These are phyloP conservation scores for Aspergillus steynii DNA, from an alignment of 495 filamentous ascomycete genomes.

Conservation along the genomic window DNA sequence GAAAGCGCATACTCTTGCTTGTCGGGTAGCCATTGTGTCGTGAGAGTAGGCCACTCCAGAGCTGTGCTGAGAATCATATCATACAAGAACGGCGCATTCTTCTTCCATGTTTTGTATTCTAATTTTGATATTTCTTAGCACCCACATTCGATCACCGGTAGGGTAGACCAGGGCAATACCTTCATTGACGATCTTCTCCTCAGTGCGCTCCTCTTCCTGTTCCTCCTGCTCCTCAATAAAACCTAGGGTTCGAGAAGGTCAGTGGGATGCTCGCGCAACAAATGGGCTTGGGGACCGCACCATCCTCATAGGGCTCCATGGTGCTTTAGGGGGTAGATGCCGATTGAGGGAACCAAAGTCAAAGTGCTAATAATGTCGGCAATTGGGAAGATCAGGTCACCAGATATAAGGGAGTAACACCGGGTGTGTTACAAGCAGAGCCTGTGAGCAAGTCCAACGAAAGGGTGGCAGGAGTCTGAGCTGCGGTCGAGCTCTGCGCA, in stretches of 20 bases:
- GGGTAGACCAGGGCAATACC: conserved; percentile 47
- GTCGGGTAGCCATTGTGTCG: conserved; percentile 97
- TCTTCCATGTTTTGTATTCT: conserved; percentile 99
- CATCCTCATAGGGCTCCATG: conserved; percentile 48
- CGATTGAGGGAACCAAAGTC: neutral
- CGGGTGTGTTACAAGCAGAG: neutral
- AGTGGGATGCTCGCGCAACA: conserved; percentile 17
- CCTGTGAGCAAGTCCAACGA: neutral
- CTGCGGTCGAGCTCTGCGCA: conserved; percentile 10
- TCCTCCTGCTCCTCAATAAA: conserved; percentile 52
- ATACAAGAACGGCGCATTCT: conserved; percentile 97
- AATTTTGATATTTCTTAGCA: conserved; percentile 16
- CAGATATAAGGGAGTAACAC: neutral
- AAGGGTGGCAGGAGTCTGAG: neutral
- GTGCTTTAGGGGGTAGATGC: neutral
- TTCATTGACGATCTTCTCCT: conserved; percentile 91
- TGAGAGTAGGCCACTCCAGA: conserved; percentile 96
- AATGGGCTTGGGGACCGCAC: conserved; percentile 16
- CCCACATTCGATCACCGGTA: neutral
- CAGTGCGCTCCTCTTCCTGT: conserved; percentile 71
- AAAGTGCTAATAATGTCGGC: neutral
- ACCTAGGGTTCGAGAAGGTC: conserved; percentile 20
- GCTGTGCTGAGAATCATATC: conserved; percentile 94
- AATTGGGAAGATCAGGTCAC: neutral
- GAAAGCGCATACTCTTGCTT: conserved; percentile 67